A percentile compares a stretch with the other conserved stretches of the same genome.
Evolutionary conservation across 2,329 filamentous ascomycete genomes (phyloP).

Genomic region (Botrytis aclada): DNA sequence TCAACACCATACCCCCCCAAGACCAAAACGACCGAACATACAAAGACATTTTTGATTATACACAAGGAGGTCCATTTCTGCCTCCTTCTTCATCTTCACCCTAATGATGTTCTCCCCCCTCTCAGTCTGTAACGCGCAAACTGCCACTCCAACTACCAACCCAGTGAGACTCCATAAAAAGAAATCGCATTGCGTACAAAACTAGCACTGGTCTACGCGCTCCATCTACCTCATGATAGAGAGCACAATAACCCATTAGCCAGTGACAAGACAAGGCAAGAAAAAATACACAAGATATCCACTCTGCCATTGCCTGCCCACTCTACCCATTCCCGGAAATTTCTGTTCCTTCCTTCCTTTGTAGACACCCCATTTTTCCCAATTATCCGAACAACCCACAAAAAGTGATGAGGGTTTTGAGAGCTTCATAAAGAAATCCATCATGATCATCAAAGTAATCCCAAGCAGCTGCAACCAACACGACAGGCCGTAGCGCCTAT

Average conservation of each 20-base stretch:
- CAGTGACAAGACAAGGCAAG: conserved; percentile 9
- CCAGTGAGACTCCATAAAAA: background rate
- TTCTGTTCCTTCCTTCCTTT: conserved; percentile 12
- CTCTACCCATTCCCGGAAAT: background rate
- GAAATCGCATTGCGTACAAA: conserved; percentile 10
- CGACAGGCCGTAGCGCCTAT: conserved; percentile 16
- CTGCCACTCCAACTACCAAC: background rate
- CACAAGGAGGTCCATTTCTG: conserved; percentile 6
- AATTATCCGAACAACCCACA: conserved; percentile 11
- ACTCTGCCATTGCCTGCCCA: background rate
- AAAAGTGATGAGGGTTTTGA: conserved; percentile 1
- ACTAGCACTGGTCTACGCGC: conserved; percentile 3
- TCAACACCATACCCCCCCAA: background rate
- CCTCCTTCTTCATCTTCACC: background rate
- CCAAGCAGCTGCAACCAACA: conserved; percentile 13
- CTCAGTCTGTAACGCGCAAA: conserved; percentile 1
- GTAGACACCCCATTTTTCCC: conserved; percentile 17
- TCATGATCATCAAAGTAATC: conserved; percentile 19
- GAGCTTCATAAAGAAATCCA: conserved; percentile 20
- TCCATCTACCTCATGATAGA: conserved; percentile 12
- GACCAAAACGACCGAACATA: background rate
- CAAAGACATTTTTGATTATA: conserved; percentile 18
- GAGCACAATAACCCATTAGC: conserved; percentile 10
- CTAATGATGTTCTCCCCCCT: background rate
- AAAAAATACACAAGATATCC: conserved; percentile 5